Evolutionary conservation across 371 early-diverging fungal genomes (phyloP), one percentile per base, ranked within the genome.

Genomic region (Circinella umbellata): DNA sequence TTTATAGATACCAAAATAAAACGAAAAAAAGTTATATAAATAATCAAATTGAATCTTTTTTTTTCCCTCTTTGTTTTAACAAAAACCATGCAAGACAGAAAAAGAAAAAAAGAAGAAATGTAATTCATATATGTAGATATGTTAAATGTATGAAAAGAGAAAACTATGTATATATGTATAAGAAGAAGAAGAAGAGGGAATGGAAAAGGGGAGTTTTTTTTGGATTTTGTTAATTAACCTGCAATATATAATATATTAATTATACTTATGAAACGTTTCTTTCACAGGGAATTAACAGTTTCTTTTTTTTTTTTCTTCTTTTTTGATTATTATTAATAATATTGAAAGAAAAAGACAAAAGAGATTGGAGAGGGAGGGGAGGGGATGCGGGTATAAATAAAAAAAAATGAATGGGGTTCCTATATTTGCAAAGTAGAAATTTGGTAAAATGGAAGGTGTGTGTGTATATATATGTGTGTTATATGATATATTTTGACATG

Each of bases 351-450:
- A 42, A 51, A 6, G 7, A 57, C 18, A 57, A 27, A 18, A 57
- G 57, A 27, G 27, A n/a, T 15, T 8, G 8, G n/a, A 54, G 57
- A 34, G 27, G 27, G 7, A 34, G 57, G 27, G 27, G 7, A 34
- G 57, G 57, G 7, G 57, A 57, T 57, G 57, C 57, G 57, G 57
- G 57, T 57, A 57, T 57, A 57, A 57, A 57, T 27, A 27, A 57
- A 57, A 42, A 42, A 42, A 11, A 42, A 42, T 11, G 42, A 11
- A 11, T 42, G 42, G 11, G 1, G 0, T 42, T 3, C 57, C 1
- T 57, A 27, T 5, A 15, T 53, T 8, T 15, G 53, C n/a, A 53
- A 53, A 42, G 42, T 42, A n/a, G n/a, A n/a, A n/a, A n/a, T n/a
- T n/a, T n/a, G n/a, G n/a, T n/a, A 11, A 11, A 42, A 42, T 42